Evolutionary conservation across 78 protist genomes (phyloP).

Genomic region (Dictyostelium capitatum): DNA sequence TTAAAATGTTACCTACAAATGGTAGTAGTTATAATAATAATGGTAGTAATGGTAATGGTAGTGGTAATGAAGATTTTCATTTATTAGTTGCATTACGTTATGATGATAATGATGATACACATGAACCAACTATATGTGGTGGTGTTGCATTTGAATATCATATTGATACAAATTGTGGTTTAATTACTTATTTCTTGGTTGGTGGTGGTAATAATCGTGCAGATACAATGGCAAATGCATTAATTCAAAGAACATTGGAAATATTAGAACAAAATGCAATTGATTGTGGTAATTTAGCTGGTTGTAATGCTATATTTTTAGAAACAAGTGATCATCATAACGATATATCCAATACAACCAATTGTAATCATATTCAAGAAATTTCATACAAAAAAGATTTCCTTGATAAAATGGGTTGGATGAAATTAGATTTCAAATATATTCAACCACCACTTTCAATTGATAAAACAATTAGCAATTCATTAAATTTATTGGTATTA

Average conservation of each 20-base stretch:
- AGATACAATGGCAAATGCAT: constrained; percentile 47
- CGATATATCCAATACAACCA: not conserved
- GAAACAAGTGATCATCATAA: not conserved
- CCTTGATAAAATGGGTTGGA: constrained; percentile 37
- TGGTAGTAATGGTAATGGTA: not conserved
- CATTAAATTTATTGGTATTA: not conserved
- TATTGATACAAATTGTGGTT: constrained; percentile 32
- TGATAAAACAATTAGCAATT: constrained; percentile 17
- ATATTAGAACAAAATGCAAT: constrained; percentile 54
- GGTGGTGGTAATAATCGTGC: constrained; percentile 40
- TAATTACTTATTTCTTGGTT: constrained; percentile 46
- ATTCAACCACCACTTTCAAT: constrained; percentile 60
- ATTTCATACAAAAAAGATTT: constrained; percentile 15
- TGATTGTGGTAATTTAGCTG: constrained; percentile 62
- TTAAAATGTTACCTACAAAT: constrained; percentile 12
- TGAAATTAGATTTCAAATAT: constrained; percentile 38
- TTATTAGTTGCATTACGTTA: constrained; percentile 51
- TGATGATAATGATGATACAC: constrained; percentile 2
- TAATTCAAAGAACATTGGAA: constrained; percentile 50
- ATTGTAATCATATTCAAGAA: not conserved
- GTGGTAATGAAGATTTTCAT: constrained; percentile 24
- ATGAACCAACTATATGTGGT: constrained; percentile 60
- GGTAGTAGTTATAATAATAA: not conserved
- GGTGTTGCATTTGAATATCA: constrained; percentile 70
- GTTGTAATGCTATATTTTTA: constrained; percentile 72